A percentile compares a stretch with the other conserved stretches of the same genome.
These are phyloP conservation scores for Phytophthora boehmeriae DNA, from an alignment of 352 stramenopile species.

Conservation along the genomic window DNA sequence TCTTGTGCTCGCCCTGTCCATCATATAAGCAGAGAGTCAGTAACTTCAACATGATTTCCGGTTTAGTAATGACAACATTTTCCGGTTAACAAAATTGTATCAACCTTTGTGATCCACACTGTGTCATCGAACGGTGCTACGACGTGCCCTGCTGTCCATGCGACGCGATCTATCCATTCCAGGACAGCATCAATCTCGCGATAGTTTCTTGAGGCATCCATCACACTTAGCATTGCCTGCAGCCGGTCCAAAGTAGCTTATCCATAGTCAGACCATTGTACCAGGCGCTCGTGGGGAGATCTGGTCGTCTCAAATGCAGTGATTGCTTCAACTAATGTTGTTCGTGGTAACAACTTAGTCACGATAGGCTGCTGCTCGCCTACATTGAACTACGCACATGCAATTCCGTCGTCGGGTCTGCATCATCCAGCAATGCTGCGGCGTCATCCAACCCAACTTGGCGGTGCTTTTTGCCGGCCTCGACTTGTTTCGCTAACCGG, in stretches of 20 bases:
- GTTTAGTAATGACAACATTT: not conserved
- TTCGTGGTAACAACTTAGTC: not conserved
- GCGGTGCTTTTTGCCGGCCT: not conserved
- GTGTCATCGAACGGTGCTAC: not conserved
- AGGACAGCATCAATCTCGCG: not conserved
- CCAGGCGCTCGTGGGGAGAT: not conserved
- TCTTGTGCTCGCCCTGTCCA: not conserved
- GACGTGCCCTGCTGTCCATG: not conserved
- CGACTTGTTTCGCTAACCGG: not conserved
- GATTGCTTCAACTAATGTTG: no score
- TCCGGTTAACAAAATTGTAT: not conserved
- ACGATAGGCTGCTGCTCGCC: not conserved
- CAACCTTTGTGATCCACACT: not conserved
- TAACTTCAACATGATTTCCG: not conserved
- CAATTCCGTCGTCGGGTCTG: not conserved
- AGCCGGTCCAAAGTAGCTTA: not conserved
- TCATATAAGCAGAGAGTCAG: not conserved
- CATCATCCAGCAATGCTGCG: not conserved
- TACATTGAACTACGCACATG: not conserved
- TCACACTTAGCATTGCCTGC: not conserved
- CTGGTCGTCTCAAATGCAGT: no score
- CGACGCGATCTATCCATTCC: not conserved
- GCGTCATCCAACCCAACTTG: not conserved
- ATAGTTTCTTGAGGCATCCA: not conserved
- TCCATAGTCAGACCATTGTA: not conserved